These are phyloP conservation scores for Alternaria infectoria DNA, from an alignment of 2,329 filamentous ascomycete genomes.

Conservation along the genomic window DNA sequence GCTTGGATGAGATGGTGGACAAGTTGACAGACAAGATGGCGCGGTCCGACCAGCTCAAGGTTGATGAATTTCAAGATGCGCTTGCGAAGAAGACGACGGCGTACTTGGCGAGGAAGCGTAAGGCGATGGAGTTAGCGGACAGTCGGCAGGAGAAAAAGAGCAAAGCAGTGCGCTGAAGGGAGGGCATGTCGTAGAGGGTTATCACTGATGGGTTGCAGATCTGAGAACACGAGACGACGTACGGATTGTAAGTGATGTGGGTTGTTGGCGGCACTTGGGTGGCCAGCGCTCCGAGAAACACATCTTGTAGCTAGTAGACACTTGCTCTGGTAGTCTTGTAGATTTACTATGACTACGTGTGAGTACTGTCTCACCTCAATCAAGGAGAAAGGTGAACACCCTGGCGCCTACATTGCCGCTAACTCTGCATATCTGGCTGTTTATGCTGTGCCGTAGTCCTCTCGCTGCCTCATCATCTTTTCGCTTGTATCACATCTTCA, in stretches of 20 bases:
- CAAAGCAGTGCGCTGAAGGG: background rate
- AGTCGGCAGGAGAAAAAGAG: background rate
- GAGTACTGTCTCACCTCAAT: too few relatives aligned
- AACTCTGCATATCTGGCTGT: too few relatives aligned
- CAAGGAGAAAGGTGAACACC: too few relatives aligned
- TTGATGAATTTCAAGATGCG: background rate
- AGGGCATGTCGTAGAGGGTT: background rate
- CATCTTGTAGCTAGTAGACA: too few relatives aligned
- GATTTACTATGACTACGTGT: too few relatives aligned
- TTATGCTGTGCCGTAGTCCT: too few relatives aligned
- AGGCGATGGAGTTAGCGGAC: background rate
- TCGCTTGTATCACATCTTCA: background rate
- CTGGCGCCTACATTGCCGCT: too few relatives aligned
- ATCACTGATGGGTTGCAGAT: background rate
- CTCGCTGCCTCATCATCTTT: background rate
- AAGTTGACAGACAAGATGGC: background rate
- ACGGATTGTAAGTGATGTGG: too few relatives aligned
- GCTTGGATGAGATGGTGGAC: background rate
- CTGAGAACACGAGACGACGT: too few relatives aligned
- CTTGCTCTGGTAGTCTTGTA: too few relatives aligned
- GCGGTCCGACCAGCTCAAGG: background rate
- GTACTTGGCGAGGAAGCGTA: background rate
- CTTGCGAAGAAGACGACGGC: background rate
- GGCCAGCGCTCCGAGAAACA: too few relatives aligned
- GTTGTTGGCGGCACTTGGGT: too few relatives aligned